Evolutionary conservation across 2,329 filamentous ascomycete genomes (phyloP).

Genomic region (Pseudogymnoascus sp.): DNA sequence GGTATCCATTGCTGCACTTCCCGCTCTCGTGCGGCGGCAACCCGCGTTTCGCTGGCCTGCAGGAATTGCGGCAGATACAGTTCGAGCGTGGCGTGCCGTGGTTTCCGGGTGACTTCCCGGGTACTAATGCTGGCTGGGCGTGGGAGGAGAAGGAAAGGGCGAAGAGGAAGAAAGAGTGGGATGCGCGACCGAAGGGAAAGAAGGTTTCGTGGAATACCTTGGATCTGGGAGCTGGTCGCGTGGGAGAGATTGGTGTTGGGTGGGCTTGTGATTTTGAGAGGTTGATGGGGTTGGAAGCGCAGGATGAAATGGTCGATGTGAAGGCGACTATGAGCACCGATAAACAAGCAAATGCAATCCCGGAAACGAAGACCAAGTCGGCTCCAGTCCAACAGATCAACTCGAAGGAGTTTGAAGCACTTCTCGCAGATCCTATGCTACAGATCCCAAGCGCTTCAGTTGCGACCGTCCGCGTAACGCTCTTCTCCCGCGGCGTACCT

Average conservation of each 20-base stretch:
- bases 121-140: conserved; percentile 65
- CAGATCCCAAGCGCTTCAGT: conserved; percentile 30
- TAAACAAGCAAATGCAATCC: not conserved
- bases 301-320: not conserved
- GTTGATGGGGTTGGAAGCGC: conserved; percentile 37
- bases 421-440: conserved; percentile 19
- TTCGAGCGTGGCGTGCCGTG: conserved; percentile 73
- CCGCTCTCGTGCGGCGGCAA: conserved; percentile 73
- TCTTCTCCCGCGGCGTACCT: conserved; percentile 63
- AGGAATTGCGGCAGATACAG: conserved; percentile 68
- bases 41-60: conserved; percentile 71
- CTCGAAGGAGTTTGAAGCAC: conserved; percentile 16
- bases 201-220: conserved; percentile 66
- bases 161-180: conserved; percentile 57
- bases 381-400: conserved; percentile 16
- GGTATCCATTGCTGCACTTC: conserved; percentile 78
- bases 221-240: conserved; percentile 62
- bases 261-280: conserved; percentile 78
- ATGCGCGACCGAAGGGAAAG: conserved; percentile 72
- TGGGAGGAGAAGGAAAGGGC: conserved; percentile 66
- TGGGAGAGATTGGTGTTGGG: conserved; percentile 74
- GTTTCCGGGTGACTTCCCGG: conserved; percentile 81
- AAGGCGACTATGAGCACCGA: conserved; percentile 12
- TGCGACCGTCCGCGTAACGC: conserved; percentile 56
- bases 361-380: not conserved